Evolutionary conservation across 2,329 filamentous ascomycete genomes (phyloP).

Genomic region (Trichothecium roseum): DNA sequence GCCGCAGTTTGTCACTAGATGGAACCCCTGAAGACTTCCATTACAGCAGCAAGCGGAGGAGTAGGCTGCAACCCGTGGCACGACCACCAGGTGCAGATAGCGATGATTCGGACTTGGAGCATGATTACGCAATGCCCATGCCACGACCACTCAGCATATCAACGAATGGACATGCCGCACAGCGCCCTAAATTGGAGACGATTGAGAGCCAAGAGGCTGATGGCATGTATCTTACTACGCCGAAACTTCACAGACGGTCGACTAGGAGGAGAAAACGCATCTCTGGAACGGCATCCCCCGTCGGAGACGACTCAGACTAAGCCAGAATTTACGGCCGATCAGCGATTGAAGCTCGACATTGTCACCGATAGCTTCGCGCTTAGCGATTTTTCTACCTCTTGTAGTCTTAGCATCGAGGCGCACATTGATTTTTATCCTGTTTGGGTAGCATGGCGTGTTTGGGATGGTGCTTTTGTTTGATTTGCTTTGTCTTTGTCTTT

Average conservation of each 20-base stretch:
- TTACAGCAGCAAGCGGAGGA: constrained; percentile 15
- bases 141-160: constrained; percentile 10
- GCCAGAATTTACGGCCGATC: not conserved
- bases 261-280: constrained; percentile 17
- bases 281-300: constrained; percentile 22
- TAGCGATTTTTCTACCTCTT: constrained; percentile 5
- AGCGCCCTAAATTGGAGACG: constrained; percentile 34
- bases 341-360: no score
- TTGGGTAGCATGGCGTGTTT: constrained; percentile 1
- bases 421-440: constrained; percentile 7
- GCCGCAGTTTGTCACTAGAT: constrained; percentile 27
- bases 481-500: constrained; percentile 3
- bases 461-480: constrained; percentile 1
- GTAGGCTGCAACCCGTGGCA: constrained; percentile 16
- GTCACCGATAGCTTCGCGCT: no score
- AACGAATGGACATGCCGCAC: constrained; percentile 21
- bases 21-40: constrained; percentile 22
- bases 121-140: constrained; percentile 13
- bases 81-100: constrained; percentile 16
- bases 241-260: constrained; percentile 17
- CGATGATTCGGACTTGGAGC: constrained; percentile 14
- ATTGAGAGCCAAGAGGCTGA: constrained; percentile 36
- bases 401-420: constrained; percentile 11
- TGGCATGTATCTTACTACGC: constrained; percentile 9
- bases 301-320: constrained; percentile 26